These are phyloP conservation scores for Pseudogymnoascus sp. DNA, from an alignment of 2,329 filamentous ascomycete species.

Conservation along the genomic window DNA sequence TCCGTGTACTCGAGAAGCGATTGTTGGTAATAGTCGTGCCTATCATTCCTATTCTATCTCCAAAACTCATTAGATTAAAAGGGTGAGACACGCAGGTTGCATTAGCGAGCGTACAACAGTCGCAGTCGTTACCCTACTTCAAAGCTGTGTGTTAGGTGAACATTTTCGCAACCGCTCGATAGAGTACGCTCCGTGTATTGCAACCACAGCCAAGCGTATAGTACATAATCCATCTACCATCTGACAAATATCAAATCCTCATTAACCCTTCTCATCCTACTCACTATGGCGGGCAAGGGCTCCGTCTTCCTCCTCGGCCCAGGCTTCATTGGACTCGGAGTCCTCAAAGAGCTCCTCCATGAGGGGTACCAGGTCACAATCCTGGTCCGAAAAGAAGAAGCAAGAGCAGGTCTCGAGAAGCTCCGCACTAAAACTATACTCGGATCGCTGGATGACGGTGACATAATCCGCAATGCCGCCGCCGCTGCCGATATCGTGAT, in stretches of 20 bases:
- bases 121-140: background rate
- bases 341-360: conserved; percentile 35
- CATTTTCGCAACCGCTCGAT: background rate
- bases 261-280: background rate
- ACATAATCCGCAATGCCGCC: conserved; percentile 31
- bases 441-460: conserved; percentile 34
- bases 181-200: background rate
- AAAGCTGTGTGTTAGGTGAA: background rate
- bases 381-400: conserved; percentile 32
- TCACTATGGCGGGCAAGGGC: conserved; percentile 12
- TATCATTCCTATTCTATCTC: background rate
- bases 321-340: conserved; percentile 39
- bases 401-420: conserved; percentile 29
- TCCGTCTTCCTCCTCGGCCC: conserved; percentile 36
- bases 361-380: conserved; percentile 36
- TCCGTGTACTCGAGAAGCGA: background rate
- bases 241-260: background rate
- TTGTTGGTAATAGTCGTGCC: background rate
- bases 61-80: background rate
- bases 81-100: background rate
- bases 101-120: conserved; percentile 2
- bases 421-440: conserved; percentile 32
- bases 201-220: background rate
- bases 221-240: background rate
- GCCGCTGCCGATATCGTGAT: conserved; percentile 35